Evolutionary conservation across 2,329 filamentous ascomycete species (phyloP).

Genomic region (Sphaerulina musiva): DNA sequence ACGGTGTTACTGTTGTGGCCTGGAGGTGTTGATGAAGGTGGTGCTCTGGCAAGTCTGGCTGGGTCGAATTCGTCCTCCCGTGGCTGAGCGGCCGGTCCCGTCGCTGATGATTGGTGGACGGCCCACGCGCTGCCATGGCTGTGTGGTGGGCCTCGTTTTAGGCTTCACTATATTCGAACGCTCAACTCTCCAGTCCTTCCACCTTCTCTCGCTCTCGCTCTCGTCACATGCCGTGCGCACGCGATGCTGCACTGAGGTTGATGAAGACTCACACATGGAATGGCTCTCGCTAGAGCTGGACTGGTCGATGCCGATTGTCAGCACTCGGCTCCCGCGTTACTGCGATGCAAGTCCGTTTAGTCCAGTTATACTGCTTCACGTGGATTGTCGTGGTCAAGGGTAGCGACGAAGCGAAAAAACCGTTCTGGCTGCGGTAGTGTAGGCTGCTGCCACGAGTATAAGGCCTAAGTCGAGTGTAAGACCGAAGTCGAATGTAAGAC

Average conservation of each 20-base stretch:
- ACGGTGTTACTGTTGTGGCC: neutral
- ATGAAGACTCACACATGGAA: neutral
- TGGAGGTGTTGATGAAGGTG: neutral
- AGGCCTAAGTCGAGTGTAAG: no score
- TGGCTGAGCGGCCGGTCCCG: conserved; percentile 1
- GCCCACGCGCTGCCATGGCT: neutral
- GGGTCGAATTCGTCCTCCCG: conserved; percentile 6
- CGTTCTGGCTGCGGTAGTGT: no score
- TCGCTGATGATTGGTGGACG: neutral
- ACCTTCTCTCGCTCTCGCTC: no score
- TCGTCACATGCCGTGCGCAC: neutral
- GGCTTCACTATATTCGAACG: neutral
- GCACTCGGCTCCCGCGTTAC: neutral
- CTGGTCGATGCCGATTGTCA: neutral
- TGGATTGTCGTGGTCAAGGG: neutral
- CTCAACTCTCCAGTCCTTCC: no score
- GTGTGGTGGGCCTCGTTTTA: neutral
- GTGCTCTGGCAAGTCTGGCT: neutral
- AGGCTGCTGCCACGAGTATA: no score
- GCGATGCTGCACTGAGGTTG: neutral
- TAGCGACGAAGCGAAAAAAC: neutral
- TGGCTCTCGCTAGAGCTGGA: neutral
- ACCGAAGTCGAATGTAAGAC: no score
- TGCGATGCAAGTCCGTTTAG: neutral
- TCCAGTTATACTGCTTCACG: neutral